Percentiles rank a stretch among this genome's conserved stretches.
phyloP scores from a whole-genome alignment of 495 filamentous ascomycete species.

The Xylaria sp. region DNA sequence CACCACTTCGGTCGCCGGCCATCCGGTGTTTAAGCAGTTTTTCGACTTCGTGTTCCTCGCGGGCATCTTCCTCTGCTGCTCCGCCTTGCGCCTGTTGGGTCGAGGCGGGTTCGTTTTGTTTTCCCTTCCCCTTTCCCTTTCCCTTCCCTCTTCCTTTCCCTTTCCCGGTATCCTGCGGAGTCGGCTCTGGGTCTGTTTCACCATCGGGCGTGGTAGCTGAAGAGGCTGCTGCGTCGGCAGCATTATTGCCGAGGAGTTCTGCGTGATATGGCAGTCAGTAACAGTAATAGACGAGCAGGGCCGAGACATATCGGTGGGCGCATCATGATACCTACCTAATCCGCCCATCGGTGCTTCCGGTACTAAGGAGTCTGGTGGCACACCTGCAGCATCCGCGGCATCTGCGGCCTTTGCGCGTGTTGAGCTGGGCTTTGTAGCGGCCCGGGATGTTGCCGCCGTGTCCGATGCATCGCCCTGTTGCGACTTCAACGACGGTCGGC shows the following conservation, averaged over 20 bases:
- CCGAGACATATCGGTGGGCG: neutral
- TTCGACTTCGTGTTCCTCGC: conserved; percentile 35
- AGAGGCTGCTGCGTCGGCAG: conserved; percentile 10
- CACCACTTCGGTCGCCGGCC: conserved; percentile 31
- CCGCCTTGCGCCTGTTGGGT: neutral
- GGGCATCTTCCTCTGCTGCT: conserved; percentile 24
- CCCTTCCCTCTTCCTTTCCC: conserved; percentile 22
- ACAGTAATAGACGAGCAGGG: conserved; percentile 2
- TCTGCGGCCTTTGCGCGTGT: conserved; percentile 28
- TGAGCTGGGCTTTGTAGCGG: conserved; percentile 23
- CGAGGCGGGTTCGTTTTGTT: neutral
- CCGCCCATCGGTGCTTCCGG: conserved; percentile 36
- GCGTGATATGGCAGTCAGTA: neutral
- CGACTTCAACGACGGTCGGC: conserved; percentile 25
- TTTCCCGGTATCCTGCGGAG: conserved; percentile 27
- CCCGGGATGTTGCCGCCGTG: conserved; percentile 9
- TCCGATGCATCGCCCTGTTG: conserved; percentile 25
- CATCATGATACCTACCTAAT: conserved; percentile 30
- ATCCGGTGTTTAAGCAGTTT: conserved; percentile 36
- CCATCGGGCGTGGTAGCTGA: conserved; percentile 6
- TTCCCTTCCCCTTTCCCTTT: neutral
- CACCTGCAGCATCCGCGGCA: conserved; percentile 25
- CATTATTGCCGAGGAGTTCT: conserved; percentile 26
- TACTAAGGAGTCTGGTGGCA: conserved; percentile 25
- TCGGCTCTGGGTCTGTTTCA: conserved; percentile 1